A percentile compares a stretch with the other conserved stretches of the same genome.
Evolutionary conservation across 2,329 filamentous ascomycete species (phyloP).

Genomic region (Ascochyta viciae-villosae): DNA sequence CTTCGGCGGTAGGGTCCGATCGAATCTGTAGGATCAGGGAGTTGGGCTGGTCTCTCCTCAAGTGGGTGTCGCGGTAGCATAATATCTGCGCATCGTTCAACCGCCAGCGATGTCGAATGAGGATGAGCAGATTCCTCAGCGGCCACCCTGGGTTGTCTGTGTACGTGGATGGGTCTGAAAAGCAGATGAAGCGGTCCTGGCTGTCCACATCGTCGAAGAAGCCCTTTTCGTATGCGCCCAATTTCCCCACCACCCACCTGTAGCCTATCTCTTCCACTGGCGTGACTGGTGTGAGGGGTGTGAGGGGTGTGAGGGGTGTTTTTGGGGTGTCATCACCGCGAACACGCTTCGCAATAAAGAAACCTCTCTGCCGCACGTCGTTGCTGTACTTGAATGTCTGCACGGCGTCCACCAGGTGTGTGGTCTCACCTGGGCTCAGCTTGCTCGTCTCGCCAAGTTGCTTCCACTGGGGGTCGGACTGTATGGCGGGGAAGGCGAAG

Average conservation of each 20-base stretch:
- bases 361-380: constrained; percentile 86
- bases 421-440: constrained; percentile 74
- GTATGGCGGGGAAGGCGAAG: constrained; percentile 93
- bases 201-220: constrained; percentile 79
- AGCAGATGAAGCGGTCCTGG: constrained; percentile 83
- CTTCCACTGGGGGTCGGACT: constrained; percentile 86
- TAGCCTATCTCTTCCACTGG: constrained; percentile 66
- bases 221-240: constrained; percentile 81
- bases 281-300: constrained; percentile 59
- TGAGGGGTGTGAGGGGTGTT: constrained; percentile 59
- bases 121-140: constrained; percentile 83
- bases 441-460: constrained; percentile 45
- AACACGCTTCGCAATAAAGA: constrained; percentile 89
- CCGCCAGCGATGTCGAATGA: constrained; percentile 82
- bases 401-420: constrained; percentile 78
- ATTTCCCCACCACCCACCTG: constrained; percentile 77
- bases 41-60: constrained; percentile 77
- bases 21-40: constrained; percentile 73
- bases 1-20: constrained; percentile 28
- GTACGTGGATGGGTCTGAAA: constrained; percentile 93
- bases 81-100: constrained; percentile 81
- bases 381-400: constrained; percentile 86
- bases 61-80: constrained; percentile 86
- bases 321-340: constrained; percentile 50
- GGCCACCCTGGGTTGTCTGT: constrained; percentile 89